phyloP scores from a whole-genome alignment of 345 rosid species.

The Raphanus raphanistrum region DNA sequence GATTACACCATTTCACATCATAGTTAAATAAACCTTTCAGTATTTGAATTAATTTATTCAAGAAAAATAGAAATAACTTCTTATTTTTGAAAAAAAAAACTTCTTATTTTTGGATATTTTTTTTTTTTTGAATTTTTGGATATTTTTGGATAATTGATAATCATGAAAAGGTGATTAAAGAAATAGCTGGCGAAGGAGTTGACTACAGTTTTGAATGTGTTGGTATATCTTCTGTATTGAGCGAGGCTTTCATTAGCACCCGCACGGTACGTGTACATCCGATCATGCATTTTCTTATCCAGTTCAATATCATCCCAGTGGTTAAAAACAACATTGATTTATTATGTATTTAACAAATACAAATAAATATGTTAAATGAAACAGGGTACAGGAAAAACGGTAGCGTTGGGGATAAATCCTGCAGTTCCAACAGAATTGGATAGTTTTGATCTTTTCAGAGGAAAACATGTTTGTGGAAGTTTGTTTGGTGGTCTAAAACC shows the following conservation, averaged over 20 bases:
- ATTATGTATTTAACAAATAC: neutral
- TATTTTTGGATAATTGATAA: neutral
- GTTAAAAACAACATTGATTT: neutral
- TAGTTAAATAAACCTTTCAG: neutral
- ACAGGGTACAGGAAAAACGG: conserved; percentile 70
- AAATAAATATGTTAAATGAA: neutral
- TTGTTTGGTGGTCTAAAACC: conserved; percentile 65
- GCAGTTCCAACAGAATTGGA: conserved; percentile 36
- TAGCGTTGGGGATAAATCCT: conserved; percentile 49
- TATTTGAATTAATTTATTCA: neutral
- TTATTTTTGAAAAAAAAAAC: neutral
- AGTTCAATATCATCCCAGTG: neutral
- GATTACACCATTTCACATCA: neutral
- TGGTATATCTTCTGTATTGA: conserved; percentile 49
- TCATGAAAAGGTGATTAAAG: conserved; percentile 50
- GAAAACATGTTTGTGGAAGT: conserved; percentile 50
- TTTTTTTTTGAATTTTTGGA: neutral
- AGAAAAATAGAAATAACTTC: neutral
- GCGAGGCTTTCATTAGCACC: conserved; percentile 53
- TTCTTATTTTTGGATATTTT: no score
- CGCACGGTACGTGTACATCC: conserved; percentile 33
- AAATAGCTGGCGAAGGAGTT: conserved; percentile 65
- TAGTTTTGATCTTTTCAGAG: conserved; percentile 42
- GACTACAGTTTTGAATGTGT: conserved; percentile 80
- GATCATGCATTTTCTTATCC: neutral